phyloP scores from a whole-genome alignment of 1,139 yeast species.

The Candida tropicalis region DNA sequence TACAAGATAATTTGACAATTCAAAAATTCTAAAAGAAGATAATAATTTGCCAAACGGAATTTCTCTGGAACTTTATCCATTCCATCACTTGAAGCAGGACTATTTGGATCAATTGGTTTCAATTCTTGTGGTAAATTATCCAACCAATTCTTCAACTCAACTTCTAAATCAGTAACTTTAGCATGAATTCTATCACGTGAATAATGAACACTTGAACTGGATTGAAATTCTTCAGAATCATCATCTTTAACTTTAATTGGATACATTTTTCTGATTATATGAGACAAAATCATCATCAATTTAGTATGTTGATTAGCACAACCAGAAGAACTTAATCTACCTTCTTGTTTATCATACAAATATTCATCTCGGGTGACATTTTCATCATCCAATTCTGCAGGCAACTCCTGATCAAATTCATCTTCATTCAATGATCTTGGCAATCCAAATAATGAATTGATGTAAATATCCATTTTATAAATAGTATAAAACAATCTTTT shows the following conservation, averaged over 20 bases:
- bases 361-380: constrained; percentile 70
- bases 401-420: constrained; percentile 88
- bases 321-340: constrained; percentile 67
- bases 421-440: constrained; percentile 77
- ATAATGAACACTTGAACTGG: constrained; percentile 16
- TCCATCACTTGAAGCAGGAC: constrained; percentile 20
- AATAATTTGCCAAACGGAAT: constrained; percentile 71
- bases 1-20: constrained; percentile 85
- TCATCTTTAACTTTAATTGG: constrained; percentile 36
- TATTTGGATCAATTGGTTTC: constrained; percentile 66
- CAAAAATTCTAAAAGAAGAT: constrained; percentile 75
- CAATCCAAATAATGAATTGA: constrained; percentile 84
- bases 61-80: constrained; percentile 51
- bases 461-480: constrained; percentile 88
- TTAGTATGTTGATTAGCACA: constrained; percentile 88
- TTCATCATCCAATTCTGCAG: constrained; percentile 85
- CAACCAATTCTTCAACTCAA: constrained; percentile 75
- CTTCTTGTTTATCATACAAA: constrained; percentile 38
- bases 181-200: constrained; percentile 52
- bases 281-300: constrained; percentile 53
- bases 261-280: constrained; percentile 45
- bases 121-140: constrained; percentile 72
- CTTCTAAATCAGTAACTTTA: constrained; percentile 72
- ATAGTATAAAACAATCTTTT: constrained; percentile 87
- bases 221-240: constrained; percentile 4